Evolutionary conservation across 768 basidiomycete species (phyloP), one percentile per base, ranked within the genome.

Genomic region (Amanita fuliginea): DNA sequence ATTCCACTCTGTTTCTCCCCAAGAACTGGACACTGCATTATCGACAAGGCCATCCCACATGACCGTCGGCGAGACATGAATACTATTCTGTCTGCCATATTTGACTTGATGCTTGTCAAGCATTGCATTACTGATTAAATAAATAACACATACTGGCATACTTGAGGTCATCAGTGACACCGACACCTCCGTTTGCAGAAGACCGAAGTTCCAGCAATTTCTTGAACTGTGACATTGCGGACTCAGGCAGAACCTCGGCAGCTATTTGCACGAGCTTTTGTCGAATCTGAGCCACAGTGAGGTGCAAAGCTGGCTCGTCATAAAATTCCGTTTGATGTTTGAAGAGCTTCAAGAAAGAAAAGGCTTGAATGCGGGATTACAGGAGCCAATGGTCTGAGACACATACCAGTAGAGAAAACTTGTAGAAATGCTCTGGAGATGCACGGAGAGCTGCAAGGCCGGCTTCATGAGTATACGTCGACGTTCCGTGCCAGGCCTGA

Each of bases 21-120:
- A 96, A 18, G 81, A 75, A 59, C 89, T 91, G 4, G 83, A 84
- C 28, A 93, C 71, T 42, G 87, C 81, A 43, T 69, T 74, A 9
- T 78, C 83, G 46, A 88, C 60, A 49, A 83, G 69, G 44, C 89
- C 86, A 55, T 92, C 83, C 78, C 80, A 86, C 2, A 88, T 67
- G 2, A 73, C 76, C 35, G 90, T 86, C 3, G 92, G 90, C 1
- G 91, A 93, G 42, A 95, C 89, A 55, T 97, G 94, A 35, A 96
- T 80, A 2, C 87, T 75, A 53, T 97, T 96, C 68, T 96, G 93
- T 54, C 94, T 73, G 13, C 86, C 79, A 62, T 84, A 83, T 65
- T 94, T 96, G 72, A 96, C 90, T 93, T 57, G 26, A 52, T 6
- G 34, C 24, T 48, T 39, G 39, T 36, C 35, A 43, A 53, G 35